Percentiles rank a stretch among this genome's conserved stretches.
Conservation (phyloP, 2,329 filamentous ascomycete genomes). For the Colletotrichum sp. region DNA sequence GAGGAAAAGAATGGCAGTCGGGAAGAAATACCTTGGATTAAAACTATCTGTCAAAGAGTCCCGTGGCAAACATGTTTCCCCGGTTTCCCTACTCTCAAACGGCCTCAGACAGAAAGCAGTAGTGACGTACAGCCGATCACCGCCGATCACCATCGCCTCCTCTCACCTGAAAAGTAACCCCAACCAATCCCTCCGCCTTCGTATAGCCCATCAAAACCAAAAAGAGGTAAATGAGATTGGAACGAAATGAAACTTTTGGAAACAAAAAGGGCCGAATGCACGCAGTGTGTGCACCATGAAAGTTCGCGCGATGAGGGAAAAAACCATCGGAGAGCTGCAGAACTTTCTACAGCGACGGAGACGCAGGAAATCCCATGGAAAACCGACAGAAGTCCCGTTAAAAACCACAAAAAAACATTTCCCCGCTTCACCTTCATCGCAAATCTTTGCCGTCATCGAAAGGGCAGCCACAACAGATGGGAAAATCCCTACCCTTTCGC, state of each 20-base stretch:
- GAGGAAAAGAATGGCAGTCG: not conserved
- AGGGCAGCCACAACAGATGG: not conserved
- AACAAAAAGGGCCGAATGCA: not conserved
- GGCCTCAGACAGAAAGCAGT: not conserved
- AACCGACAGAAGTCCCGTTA: not conserved
- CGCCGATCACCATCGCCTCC: constrained; percentile 18
- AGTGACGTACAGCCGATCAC: constrained; percentile 17
- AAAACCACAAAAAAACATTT: not conserved
- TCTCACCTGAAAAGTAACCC: constrained; percentile 10
- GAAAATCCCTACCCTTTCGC: not conserved
- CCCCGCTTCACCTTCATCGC: not conserved
- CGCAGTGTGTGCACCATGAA: not conserved
- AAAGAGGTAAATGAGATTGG: not conserved
- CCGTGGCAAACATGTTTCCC: not conserved
- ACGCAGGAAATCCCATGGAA: not conserved
- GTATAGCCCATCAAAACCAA: not conserved
- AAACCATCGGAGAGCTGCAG: not conserved
- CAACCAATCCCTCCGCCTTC: not conserved
- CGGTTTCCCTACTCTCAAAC: not conserved
- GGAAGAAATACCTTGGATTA: not conserved
- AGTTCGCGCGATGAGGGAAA: not conserved
- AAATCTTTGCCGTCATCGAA: not conserved
- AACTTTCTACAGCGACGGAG: not conserved
- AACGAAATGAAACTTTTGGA: not conserved
- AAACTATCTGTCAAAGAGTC: not conserved